Conservation (phyloP, 306 rosid species). For the Medicago arabica region DNA sequence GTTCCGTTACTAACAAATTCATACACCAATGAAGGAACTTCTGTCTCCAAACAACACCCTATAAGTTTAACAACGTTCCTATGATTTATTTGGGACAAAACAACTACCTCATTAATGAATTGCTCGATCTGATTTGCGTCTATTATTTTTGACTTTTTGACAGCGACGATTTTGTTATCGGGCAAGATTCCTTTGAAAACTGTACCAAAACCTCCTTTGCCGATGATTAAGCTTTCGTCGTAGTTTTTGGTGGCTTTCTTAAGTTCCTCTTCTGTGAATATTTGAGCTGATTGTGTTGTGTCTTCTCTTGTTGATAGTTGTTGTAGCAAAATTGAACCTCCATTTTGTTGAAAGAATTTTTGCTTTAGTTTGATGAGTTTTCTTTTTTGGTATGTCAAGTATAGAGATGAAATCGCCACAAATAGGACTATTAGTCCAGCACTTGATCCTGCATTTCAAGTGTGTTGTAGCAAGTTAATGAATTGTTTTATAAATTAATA, state of each 20-base stretch:
- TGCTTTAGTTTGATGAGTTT: not conserved
- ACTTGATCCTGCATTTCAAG: not conserved
- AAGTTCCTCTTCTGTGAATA: not conserved
- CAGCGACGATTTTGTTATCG: not conserved
- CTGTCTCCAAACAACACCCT: not conserved
- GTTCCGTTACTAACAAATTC: not conserved
- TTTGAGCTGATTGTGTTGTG: not conserved
- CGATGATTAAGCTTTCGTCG: not conserved
- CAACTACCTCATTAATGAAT: not conserved
- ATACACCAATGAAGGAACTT: not conserved
- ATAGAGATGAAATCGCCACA: not conserved
- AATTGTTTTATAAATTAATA: too few relatives aligned
- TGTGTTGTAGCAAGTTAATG: too few relatives aligned
- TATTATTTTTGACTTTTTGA: not conserved
- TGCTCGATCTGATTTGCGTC: not conserved
- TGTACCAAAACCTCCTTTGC: not conserved
- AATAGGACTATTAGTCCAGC: not conserved
- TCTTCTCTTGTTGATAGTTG: not conserved
- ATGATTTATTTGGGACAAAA: not conserved
- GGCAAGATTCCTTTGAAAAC: not conserved
- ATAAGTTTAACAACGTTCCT: not conserved
- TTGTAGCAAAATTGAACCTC: not conserved
- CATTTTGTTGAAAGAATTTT: not conserved
- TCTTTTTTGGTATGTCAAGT: not conserved
- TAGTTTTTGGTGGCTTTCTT: not conserved